Conservation (phyloP, 2,329 filamentous ascomycete genomes). For the Cercospora zeae-maydis region DNA sequence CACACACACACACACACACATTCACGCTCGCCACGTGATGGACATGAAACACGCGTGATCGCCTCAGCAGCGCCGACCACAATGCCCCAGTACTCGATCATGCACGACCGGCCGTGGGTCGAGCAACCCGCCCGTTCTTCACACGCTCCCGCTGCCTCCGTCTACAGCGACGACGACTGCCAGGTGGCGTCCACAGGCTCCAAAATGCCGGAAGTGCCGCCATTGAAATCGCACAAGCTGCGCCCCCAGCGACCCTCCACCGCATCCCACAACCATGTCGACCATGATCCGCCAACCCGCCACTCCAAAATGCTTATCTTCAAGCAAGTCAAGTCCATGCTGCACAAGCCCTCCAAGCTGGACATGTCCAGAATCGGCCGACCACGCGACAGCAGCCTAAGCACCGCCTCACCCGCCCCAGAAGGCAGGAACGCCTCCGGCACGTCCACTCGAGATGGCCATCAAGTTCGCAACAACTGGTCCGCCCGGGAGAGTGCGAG, state of each 20-base stretch:
- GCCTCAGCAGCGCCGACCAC: background rate
- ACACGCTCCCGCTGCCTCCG: slow-evolving; percentile 34
- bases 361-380: slow-evolving; percentile 23
- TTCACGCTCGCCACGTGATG: background rate
- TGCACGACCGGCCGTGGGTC: slow-evolving; percentile 30
- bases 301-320: slow-evolving; percentile 33
- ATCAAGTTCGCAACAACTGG: slow-evolving; percentile 10
- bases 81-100: slow-evolving; percentile 39
- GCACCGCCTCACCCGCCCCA: background rate
- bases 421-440: slow-evolving; percentile 7
- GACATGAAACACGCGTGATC: background rate
- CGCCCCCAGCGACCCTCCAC: slow-evolving; percentile 22
- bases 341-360: slow-evolving; percentile 30
- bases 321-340: slow-evolving; percentile 35
- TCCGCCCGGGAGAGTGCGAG: background rate
- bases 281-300: slow-evolving; percentile 26
- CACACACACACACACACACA: background rate
- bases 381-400: slow-evolving; percentile 19
- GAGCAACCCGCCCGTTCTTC: slow-evolving; percentile 21
- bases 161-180: slow-evolving; percentile 39
- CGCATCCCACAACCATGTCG: slow-evolving; percentile 13
- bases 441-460: slow-evolving; percentile 13
- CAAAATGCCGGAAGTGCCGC: slow-evolving; percentile 25
- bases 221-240: slow-evolving; percentile 20
- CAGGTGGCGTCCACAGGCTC: slow-evolving; percentile 14